Percentiles rank a stretch among this genome's conserved stretches.
Evolutionary conservation across 2,329 filamentous ascomycete genomes (phyloP).

Genomic region (Diaporthe citri): DNA sequence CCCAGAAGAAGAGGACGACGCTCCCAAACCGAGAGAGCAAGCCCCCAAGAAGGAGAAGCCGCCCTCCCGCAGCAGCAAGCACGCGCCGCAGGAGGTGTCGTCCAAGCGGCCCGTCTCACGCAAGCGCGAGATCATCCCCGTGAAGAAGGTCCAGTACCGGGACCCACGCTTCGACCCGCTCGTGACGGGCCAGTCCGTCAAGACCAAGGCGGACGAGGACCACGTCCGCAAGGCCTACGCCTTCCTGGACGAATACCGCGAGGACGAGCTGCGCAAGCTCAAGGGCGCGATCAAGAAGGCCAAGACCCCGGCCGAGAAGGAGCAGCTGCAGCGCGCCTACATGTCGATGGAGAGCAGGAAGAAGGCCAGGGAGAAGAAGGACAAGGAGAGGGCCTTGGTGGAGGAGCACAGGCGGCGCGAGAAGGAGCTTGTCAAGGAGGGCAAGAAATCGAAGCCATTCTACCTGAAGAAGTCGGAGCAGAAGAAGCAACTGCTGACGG

Average conservation of each 20-base stretch:
- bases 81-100: slow-evolving; percentile 86
- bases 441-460: slow-evolving; percentile 90
- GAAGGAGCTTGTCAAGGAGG: slow-evolving; percentile 85
- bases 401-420: slow-evolving; percentile 84
- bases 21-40: slow-evolving; percentile 36
- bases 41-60: slow-evolving; percentile 53
- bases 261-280: slow-evolving; percentile 83
- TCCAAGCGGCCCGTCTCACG: slow-evolving; percentile 88
- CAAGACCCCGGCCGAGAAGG: slow-evolving; percentile 76
- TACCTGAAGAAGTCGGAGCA: slow-evolving; percentile 93
- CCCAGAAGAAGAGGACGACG: slow-evolving; percentile 47
- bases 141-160: slow-evolving; percentile 70
- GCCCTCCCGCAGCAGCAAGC: slow-evolving; percentile 71
- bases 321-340: slow-evolving; percentile 78
- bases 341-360: slow-evolving; percentile 83
- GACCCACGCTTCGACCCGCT: slow-evolving; percentile 91
- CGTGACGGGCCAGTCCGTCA: slow-evolving; percentile 48
- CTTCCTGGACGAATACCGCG: slow-evolving; percentile 89
- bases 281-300: slow-evolving; percentile 72
- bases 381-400: slow-evolving; percentile 77
- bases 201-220: slow-evolving; percentile 63
- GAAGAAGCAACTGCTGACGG: slow-evolving; percentile 85
- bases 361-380: slow-evolving; percentile 77
- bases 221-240: slow-evolving; percentile 80
- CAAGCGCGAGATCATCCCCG: slow-evolving; percentile 77